phyloP scores from a whole-genome alignment of 2,329 filamentous ascomycete genomes.

The Fusarium sp. region DNA sequence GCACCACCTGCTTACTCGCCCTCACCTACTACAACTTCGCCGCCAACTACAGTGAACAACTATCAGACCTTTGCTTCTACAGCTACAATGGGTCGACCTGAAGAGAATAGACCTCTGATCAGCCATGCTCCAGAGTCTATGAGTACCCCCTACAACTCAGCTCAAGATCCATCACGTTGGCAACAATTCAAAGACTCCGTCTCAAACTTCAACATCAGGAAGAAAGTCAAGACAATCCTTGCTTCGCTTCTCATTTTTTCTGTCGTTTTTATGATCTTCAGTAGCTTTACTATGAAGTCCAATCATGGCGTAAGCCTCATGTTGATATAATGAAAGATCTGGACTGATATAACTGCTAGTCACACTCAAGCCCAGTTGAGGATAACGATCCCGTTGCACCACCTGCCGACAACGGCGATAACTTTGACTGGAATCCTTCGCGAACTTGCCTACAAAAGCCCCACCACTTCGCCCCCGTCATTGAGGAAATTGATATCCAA shows the following conservation, averaged over 20 bases:
- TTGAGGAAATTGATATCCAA: conserved; percentile 43
- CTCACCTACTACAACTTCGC: conserved; percentile 48
- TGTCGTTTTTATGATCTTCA: conserved; percentile 44
- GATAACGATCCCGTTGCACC: conserved; percentile 39
- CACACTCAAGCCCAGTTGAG: conserved; percentile 30
- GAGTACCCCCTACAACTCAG: conserved; percentile 45
- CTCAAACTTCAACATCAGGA: conserved; percentile 33
- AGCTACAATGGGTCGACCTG: conserved; percentile 52
- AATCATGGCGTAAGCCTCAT: conserved; percentile 42
- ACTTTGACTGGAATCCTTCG: conserved; percentile 42
- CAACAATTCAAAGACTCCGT: conserved; percentile 40
- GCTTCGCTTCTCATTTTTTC: conserved; percentile 47
- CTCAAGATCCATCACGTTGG: conserved; percentile 40
- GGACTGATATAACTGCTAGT: not conserved
- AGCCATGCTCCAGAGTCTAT: conserved; percentile 57
- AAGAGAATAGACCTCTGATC: conserved; percentile 56
- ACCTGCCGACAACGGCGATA: conserved; percentile 30
- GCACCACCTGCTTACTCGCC: conserved; percentile 63
- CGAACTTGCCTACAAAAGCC: conserved; percentile 39
- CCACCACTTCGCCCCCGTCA: not conserved
- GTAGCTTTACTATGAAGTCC: conserved; percentile 23
- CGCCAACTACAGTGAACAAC: conserved; percentile 44
- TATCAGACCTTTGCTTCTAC: conserved; percentile 56
- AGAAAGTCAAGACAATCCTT: conserved; percentile 44
- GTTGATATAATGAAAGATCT: too few relatives aligned